Base-by-base conservation (phyloP, 2,329 filamentous ascomycete genomes). In the Dichotomopilus funicola region DNA sequence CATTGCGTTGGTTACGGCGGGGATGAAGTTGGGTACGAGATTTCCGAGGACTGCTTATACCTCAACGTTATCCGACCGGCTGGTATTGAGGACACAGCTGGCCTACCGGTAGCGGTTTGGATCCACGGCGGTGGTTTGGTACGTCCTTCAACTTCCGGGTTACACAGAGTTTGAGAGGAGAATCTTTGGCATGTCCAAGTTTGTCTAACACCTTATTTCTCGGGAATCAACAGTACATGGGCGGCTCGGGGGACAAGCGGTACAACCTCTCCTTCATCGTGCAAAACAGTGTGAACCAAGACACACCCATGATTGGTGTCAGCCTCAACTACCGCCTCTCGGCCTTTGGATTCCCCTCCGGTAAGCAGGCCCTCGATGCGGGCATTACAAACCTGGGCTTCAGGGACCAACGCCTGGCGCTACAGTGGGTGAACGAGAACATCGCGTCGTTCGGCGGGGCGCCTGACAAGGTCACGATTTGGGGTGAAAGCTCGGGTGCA, bases 221-320 rank as follows among this genome's bases (percentile, higher is more conserved):
- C 4, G 11, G 12, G 31, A 2, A 3, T 19, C 13, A 8, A 13
- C 19, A 53, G 42, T 37, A 7, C 35, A 53, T 47, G 50, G 42
- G 50, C 56, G 66, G 65, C 8, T 62, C 61, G 4, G 31, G 62
- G 60, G 77, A 80, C 53, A 63, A 73, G 31, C 73, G 80, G 34
- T 85, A 85, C 66, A 85, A 86, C 63, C 70, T 83, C 54, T 79
- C 77, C 27, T 80, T 76, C 58, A 77, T 85, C 49, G 77, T 86
- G 3, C 63, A 73, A n/a, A 72, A 75, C 45, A 71, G 73, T 1
- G 69, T 73, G 2, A 63, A 68, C 8, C 72, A 74, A 13, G 71
- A 71, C 53, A 75, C 72, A 47, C 76, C 75, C 0, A 72, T 80
- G 55, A 73, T 79, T 38, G 75, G 68, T 0, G 74, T 79, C 10